phyloP scores from a whole-genome alignment of 2,329 filamentous ascomycete species.

The Rhinocladiella mackenziei region DNA sequence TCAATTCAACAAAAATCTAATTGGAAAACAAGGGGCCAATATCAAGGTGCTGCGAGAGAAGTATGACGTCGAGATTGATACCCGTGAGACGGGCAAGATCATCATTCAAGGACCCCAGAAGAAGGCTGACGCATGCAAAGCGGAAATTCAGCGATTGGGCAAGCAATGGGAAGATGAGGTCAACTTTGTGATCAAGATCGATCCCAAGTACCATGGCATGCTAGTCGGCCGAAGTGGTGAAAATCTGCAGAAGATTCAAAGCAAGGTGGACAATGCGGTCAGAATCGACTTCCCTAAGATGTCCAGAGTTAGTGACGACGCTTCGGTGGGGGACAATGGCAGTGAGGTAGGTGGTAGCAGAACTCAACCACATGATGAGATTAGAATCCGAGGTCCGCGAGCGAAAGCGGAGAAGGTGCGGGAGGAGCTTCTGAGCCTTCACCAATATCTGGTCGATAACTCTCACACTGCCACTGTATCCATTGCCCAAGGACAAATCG shows the following conservation, averaged over 20 bases:
- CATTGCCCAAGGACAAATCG: conserved; percentile 86
- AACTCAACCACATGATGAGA: conserved; percentile 80
- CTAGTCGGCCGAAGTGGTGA: conserved; percentile 83
- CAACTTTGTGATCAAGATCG: conserved; percentile 81
- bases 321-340: conserved; percentile 63
- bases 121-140: conserved; percentile 82
- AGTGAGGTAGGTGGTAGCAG: conserved; percentile 60
- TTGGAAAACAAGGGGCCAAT: conserved; percentile 64
- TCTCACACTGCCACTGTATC: conserved; percentile 74
- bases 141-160: conserved; percentile 72
- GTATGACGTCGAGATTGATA: conserved; percentile 74
- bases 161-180: conserved; percentile 88
- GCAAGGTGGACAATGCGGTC: conserved; percentile 71
- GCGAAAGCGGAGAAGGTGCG: conserved; percentile 88
- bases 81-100: conserved; percentile 80
- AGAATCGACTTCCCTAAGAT: conserved; percentile 89
- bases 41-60: conserved; percentile 66
- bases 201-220: conserved; percentile 89
- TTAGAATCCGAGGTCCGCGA: conserved; percentile 84
- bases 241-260: conserved; percentile 88
- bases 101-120: conserved; percentile 93
- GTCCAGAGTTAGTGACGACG: conserved; percentile 59
- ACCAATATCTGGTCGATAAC: conserved; percentile 87
- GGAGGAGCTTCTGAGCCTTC: conserved; percentile 81
- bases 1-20: conserved; percentile 84